Evolutionary conservation across 1,139 yeast species (phyloP).

Genomic region (Candida sp.): DNA sequence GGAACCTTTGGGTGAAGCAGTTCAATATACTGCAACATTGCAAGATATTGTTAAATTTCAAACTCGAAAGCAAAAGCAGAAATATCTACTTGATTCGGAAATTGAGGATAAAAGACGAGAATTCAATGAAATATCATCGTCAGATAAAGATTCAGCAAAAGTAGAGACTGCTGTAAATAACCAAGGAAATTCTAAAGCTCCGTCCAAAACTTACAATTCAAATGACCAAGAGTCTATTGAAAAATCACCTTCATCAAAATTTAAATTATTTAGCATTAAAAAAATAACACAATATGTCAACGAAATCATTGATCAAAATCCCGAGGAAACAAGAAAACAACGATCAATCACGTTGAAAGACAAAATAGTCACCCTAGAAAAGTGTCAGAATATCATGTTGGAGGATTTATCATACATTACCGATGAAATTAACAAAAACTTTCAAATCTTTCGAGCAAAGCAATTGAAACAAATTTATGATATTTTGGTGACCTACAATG

Average conservation of each 20-base stretch:
- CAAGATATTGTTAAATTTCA: slow-evolving; percentile 69
- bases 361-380: slow-evolving; percentile 52
- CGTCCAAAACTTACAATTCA: slow-evolving; percentile 19
- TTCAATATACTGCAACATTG: slow-evolving; percentile 68
- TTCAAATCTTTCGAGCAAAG: slow-evolving; percentile 46
- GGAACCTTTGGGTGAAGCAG: slow-evolving; percentile 84
- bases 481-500: slow-evolving; percentile 49
- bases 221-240: slow-evolving; percentile 2
- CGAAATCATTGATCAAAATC: slow-evolving; percentile 70
- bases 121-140: slow-evolving; percentile 35
- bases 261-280: slow-evolving; percentile 32
- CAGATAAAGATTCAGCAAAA: slow-evolving; percentile 38
- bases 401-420: slow-evolving; percentile 54
- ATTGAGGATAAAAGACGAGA: slow-evolving; percentile 44
- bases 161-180: slow-evolving; percentile 30
- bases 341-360: slow-evolving; percentile 48
- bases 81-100: slow-evolving; percentile 53
- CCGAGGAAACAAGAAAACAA: slow-evolving; percentile 61
- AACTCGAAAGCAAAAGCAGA: slow-evolving; percentile 65
- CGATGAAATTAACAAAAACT: slow-evolving; percentile 47
- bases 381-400: slow-evolving; percentile 56
- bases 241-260: slow-evolving; percentile 10
- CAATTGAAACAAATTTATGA: slow-evolving; percentile 44
- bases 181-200: slow-evolving; percentile 23
- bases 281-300: slow-evolving; percentile 62